phyloP scores from a whole-genome alignment of 1,284 basidiomycete genomes.

The Salmacisia buchloeana region DNA sequence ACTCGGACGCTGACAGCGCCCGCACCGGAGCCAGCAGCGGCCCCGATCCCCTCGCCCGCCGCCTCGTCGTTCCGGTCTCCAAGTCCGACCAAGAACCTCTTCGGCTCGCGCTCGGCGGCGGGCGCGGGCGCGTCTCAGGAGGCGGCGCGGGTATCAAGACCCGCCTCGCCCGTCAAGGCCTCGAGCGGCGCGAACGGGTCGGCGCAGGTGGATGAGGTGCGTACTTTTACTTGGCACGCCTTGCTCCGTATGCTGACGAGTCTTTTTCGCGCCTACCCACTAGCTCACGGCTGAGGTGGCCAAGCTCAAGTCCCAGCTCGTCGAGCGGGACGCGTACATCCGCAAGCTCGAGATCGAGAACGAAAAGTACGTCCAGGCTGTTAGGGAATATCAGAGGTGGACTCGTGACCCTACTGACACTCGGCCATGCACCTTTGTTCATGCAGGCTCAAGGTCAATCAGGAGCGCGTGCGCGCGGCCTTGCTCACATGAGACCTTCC shows the following conservation, averaged over 20 bases:
- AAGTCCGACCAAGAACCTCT: not conserved
- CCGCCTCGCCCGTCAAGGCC: not conserved
- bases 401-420: no score
- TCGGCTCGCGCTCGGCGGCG: not conserved
- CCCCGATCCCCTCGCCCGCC: not conserved
- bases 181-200: not conserved
- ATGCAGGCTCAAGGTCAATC: not conserved
- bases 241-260: not conserved
- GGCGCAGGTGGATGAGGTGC: conserved; percentile 10
- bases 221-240: not conserved
- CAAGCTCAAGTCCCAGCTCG: conserved; percentile 26
- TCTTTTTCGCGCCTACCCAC: not conserved
- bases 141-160: conserved; percentile 7
- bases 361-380: conserved; percentile 20
- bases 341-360: conserved; percentile 43
- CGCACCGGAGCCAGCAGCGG: conserved; percentile 5
- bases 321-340: conserved; percentile 34
- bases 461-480: not conserved
- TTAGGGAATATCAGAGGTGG: no score
- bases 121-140: not conserved
- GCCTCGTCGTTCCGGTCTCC: not conserved
- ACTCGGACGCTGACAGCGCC: not conserved
- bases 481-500: no score
- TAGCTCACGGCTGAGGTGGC: conserved; percentile 23
- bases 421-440: no score